These are phyloP conservation scores for Pseudogymnoascus sp. DNA, from an alignment of 2,329 filamentous ascomycete species.

Conservation along the genomic window DNA sequence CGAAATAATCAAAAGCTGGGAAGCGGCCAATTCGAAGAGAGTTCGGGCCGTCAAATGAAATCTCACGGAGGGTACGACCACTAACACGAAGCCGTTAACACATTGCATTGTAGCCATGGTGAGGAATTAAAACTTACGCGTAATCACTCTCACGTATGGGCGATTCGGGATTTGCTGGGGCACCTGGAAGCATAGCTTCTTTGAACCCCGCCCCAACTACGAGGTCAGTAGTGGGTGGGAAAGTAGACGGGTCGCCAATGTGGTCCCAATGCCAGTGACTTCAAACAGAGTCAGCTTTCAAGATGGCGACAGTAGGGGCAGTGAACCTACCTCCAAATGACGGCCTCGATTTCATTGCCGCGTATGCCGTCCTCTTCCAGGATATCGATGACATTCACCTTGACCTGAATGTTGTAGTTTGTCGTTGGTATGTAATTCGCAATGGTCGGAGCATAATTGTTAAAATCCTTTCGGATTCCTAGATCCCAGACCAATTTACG, in stretches of 20 bases:
- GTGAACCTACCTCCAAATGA: slow-evolving; percentile 27
- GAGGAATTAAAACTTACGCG: slow-evolving; percentile 13
- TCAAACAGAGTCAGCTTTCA: slow-evolving; percentile 19
- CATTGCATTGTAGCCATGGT: background rate
- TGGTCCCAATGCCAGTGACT: slow-evolving; percentile 49
- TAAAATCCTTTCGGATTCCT: slow-evolving; percentile 30
- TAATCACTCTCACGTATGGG: slow-evolving; percentile 34
- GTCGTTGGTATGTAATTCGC: slow-evolving; percentile 20
- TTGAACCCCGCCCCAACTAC: slow-evolving; percentile 50
- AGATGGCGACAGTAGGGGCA: background rate
- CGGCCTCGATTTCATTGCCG: slow-evolving; percentile 31
- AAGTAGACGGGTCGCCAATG: slow-evolving; percentile 43
- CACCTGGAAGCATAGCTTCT: slow-evolving; percentile 40
- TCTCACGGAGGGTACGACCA: slow-evolving; percentile 26
- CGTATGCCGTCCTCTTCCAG: slow-evolving; percentile 31
- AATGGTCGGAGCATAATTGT: slow-evolving; percentile 26
- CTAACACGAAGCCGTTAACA: slow-evolving; percentile 6
- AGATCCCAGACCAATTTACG: slow-evolving; percentile 29
- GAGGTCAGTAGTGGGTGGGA: slow-evolving; percentile 41
- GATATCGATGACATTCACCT: slow-evolving; percentile 30
- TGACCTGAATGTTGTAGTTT: slow-evolving; percentile 23
- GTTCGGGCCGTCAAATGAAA: slow-evolving; percentile 19
- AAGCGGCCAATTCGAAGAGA: slow-evolving; percentile 33
- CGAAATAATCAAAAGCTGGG: slow-evolving; percentile 38
- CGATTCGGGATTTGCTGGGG: slow-evolving; percentile 35